Base-by-base conservation (phyloP, 805 yeast species). In the Pichia nanzhaoensis region DNA sequence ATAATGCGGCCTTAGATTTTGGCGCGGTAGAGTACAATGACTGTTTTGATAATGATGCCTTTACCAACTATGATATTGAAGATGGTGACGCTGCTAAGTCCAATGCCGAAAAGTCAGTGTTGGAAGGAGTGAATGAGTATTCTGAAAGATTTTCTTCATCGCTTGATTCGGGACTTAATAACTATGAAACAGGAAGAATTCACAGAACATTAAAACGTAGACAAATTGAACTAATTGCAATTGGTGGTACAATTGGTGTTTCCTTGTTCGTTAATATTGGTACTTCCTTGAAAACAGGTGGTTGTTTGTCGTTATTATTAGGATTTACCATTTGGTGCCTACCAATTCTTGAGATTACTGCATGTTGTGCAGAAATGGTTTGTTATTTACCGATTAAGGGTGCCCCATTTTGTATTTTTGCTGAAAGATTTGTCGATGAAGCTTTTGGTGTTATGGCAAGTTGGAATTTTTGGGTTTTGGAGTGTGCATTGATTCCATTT, bases 221-320 rank as follows among this genome's bases (percentile, higher is more conserved):
- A 49, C 95, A 86, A 63, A 79, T 84, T 18, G 86, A 83, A 56
- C 69, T 84, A 43, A 78, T 84, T 48, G 87, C 88, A 10, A 81
- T 84, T 17, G 86, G 89, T 41, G 54, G 73, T 34, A 69, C 74
- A 9, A 69, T 71, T 43, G 76, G 75, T 20, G 66, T 71, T 3
- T 69, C 73, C 1, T 53, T 70, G 16, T 70, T 70, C 40, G 73
- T 70, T 13, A 60, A 70, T 32, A 70, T 70, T 35, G 71, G 73
- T n/a, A 58, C 58, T 24, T 63, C 67, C 1, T 56, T 70, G 27
- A 58, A 56, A n/a, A 51, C 54, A 24, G 70, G 71, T 19, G 76
- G 76, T 1, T 72, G 74, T 3, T 55, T 69, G 20, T 62, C 64
- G 7, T 55, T 71, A 34, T 50, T 71, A 5, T 47, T 71, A 18